Base-by-base conservation (phyloP, 208 protist genomes). In the Trypanosoma platydactyli region DNA sequence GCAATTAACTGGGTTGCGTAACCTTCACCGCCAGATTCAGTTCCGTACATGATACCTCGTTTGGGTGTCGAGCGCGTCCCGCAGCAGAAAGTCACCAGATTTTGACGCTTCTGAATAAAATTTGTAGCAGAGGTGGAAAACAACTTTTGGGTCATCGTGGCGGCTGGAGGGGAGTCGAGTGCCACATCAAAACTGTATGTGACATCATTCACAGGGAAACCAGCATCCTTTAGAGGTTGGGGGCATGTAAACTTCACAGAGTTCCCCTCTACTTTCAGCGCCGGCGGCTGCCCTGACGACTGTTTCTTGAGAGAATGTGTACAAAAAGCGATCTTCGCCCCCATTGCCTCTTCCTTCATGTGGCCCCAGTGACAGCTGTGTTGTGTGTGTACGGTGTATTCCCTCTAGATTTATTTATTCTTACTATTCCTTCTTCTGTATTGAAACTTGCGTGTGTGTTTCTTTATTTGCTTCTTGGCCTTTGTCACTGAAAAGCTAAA, bases 21-120 rank as follows among this genome's bases (percentile, higher is more conserved):
- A 51, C 92, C 89, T 15, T 85, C 86, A 38, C 78, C 77, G 5
- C 5, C 33, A 18, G 59, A 41, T 29, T 60, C 63, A n/a, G 41
- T 58, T 35, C 92, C 92, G 50, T 83, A 77, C 88, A 95, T 89
- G 33, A 94, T 76, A 71, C 94, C 86, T 18, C 92, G 77, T 52
- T 86, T 85, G 22, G 92, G 89, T 13, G 84, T 92, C 6, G 88
- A 89, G 66, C 89, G 86, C 9, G 91, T 84, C 35, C 92, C 92
- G 49, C 86, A 94, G 51, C 72, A 67, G 71, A 93, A 97, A 29
- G 91, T 80, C 5, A 97, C 92, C 18, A 84, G 27, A 66, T 97
- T 97, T 61, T 94, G 69, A 2, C 82, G 77, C 33, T 79, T 76
- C 54, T 77, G 62, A 59, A 77, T 65, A 63, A 94, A 92, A 52